Evolutionary conservation across 2,329 filamentous ascomycete genomes (phyloP).

Genomic region (Raffaelea albimanens): DNA sequence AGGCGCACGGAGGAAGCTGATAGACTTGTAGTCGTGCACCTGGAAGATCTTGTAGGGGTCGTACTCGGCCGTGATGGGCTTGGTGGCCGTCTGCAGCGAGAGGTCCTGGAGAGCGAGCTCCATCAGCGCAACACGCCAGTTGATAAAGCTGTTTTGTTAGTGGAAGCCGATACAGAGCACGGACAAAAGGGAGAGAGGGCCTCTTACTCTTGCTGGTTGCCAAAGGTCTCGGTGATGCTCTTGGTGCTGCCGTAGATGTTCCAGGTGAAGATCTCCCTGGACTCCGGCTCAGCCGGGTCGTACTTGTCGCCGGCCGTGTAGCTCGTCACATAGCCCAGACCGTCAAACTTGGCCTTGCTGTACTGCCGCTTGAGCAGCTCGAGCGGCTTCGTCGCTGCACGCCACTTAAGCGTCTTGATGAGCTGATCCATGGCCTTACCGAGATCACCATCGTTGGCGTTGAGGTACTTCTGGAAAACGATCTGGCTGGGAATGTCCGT

Average conservation of each 20-base stretch:
- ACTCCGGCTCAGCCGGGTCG: conserved; percentile 20
- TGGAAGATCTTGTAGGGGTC: conserved; percentile 90
- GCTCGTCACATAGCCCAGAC: conserved; percentile 72
- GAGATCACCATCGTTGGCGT: conserved; percentile 74
- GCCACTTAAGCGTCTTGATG: conserved; percentile 70
- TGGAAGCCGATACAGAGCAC: neutral
- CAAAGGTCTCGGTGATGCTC: conserved; percentile 72
- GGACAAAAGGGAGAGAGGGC: neutral
- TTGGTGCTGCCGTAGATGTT: conserved; percentile 89
- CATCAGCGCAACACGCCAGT: conserved; percentile 87
- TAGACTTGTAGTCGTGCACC: conserved; percentile 84
- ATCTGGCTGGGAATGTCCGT: conserved; percentile 67
- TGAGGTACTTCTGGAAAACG: conserved; percentile 86
- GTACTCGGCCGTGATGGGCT: conserved; percentile 60
- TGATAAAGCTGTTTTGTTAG: conserved; percentile 57
- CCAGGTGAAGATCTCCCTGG: conserved; percentile 69
- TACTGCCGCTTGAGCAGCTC: conserved; percentile 57
- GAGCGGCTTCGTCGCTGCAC: conserved; percentile 64
- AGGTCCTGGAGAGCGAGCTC: conserved; percentile 73
- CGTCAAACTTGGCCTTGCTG: conserved; percentile 60
- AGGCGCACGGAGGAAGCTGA: conserved; percentile 79
- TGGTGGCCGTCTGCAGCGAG: conserved; percentile 57
- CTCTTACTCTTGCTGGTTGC: conserved; percentile 67
- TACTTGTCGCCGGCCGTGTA: conserved; percentile 42
- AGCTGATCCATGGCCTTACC: conserved; percentile 70